phyloP scores from a whole-genome alignment of 106 monocot genomes.

The Dendrobium nobile region DNA sequence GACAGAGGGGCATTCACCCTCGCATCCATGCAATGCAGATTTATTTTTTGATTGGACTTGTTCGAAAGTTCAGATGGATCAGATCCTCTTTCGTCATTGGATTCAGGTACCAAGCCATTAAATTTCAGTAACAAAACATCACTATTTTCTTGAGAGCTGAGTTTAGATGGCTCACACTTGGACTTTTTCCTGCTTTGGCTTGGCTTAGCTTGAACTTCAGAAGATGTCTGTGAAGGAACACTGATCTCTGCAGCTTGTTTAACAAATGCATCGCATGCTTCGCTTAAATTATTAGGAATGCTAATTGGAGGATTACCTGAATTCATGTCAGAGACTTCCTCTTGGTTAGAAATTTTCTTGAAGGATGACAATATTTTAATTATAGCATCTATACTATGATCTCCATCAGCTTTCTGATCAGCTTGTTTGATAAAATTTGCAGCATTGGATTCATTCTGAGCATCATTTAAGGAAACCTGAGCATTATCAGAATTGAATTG shows the following conservation, averaged over 20 bases:
- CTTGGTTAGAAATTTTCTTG: not conserved
- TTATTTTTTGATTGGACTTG: not conserved
- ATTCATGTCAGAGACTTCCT: not conserved
- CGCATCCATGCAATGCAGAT: not conserved
- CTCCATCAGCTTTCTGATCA: not conserved
- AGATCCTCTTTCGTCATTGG: not conserved
- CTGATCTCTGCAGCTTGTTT: not conserved
- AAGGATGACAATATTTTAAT: not conserved
- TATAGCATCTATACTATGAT: not conserved
- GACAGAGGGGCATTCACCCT: not conserved
- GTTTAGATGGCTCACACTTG: not conserved
- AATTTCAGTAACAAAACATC: not conserved
- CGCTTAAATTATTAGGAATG: not conserved
- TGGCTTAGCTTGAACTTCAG: constrained; percentile 2
- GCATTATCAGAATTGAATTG: not conserved
- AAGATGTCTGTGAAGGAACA: not conserved
- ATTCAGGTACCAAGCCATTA: not conserved
- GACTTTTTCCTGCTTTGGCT: not conserved
- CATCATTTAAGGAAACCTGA: not conserved
- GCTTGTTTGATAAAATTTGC: not conserved
- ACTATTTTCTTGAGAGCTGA: not conserved
- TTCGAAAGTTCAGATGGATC: not conserved
- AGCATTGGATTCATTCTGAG: not conserved
- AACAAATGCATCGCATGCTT: not conserved
- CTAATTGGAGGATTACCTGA: not conserved